A percentile compares a stretch with the other conserved stretches of the same genome.
Conservation (phyloP, 495 filamentous ascomycete species). For the Platismatia glauca region DNA sequence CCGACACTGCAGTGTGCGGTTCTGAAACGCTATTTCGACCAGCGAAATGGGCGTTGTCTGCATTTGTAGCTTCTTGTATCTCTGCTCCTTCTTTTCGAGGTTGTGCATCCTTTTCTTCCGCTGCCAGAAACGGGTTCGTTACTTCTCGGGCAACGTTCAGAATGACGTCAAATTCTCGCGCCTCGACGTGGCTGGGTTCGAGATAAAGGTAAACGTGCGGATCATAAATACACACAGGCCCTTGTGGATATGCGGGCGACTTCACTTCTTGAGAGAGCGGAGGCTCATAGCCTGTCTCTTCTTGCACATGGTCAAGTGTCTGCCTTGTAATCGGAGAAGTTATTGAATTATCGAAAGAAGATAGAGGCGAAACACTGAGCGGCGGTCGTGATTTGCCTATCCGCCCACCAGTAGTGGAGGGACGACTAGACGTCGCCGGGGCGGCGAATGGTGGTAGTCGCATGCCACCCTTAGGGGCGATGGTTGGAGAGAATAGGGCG, state of each 20-base stretch:
- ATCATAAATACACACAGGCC: slow-evolving; percentile 85
- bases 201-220: slow-evolving; percentile 88
- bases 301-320: slow-evolving; percentile 39
- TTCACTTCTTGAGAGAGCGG: slow-evolving; percentile 71
- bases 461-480: slow-evolving; percentile 56
- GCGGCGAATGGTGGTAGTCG: slow-evolving; percentile 44
- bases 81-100: slow-evolving; percentile 23
- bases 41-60: background rate
- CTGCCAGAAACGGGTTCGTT: slow-evolving; percentile 61
- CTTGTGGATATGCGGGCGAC: slow-evolving; percentile 84
- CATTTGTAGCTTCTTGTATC: slow-evolving; percentile 5
- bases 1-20: slow-evolving; percentile 62
- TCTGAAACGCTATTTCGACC: slow-evolving; percentile 40
- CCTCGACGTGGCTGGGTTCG: slow-evolving; percentile 81
- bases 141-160: slow-evolving; percentile 96
- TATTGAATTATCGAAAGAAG: slow-evolving; percentile 15
- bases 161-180: slow-evolving; percentile 78
- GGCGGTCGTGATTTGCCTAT: slow-evolving; percentile 26
- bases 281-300: slow-evolving; percentile 67
- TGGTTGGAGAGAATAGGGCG: slow-evolving; percentile 47
- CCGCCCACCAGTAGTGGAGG: slow-evolving; percentile 9
- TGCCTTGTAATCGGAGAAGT: slow-evolving; percentile 23
- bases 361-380: slow-evolving; percentile 20
- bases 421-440: slow-evolving; percentile 23
- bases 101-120: slow-evolving; percentile 30